Evolutionary conservation across 192 early-diverging fungal species (phyloP).

Genomic region (Coemansia sp.): DNA sequence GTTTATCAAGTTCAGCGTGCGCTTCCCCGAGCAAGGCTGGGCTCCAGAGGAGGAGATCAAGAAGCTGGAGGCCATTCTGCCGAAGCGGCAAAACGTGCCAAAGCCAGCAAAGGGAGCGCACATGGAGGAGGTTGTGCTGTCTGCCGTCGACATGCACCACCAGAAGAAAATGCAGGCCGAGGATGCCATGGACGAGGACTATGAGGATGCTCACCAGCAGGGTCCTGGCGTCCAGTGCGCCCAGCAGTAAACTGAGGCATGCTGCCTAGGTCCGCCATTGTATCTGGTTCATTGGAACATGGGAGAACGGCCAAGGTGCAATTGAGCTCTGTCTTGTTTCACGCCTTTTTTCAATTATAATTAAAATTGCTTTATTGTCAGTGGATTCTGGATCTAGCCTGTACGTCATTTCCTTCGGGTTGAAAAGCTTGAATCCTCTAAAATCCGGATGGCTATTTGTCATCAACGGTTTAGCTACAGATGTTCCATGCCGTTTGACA

Average conservation of each 20-base stretch:
- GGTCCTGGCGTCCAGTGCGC: conserved; percentile 92
- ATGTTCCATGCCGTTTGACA: too few relatives aligned
- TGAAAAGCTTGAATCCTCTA: too few relatives aligned
- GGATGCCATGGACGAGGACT: conserved; percentile 59
- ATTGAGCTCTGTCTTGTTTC: too few relatives aligned
- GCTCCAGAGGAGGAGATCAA: conserved; percentile 66
- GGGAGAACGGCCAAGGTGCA: too few relatives aligned
- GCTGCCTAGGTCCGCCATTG: too few relatives aligned
- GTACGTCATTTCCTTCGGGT: too few relatives aligned
- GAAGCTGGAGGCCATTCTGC: conserved; percentile 79
- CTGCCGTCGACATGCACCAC: conserved; percentile 71
- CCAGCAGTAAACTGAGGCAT: conserved; percentile 69
- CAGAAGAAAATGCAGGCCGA: conserved; percentile 56
- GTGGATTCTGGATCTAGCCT: background rate
- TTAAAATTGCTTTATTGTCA: background rate
- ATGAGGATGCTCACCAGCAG: conserved; percentile 65
- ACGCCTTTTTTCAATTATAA: background rate
- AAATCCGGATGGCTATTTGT: too few relatives aligned
- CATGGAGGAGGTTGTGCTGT: conserved; percentile 84
- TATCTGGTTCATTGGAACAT: too few relatives aligned
- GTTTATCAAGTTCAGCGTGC: conserved; percentile 89
- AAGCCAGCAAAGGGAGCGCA: conserved; percentile 56
- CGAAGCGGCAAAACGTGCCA: conserved; percentile 64
- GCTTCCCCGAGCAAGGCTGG: conserved; percentile 90
- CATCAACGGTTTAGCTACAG: too few relatives aligned